Evolutionary conservation across 2,329 filamentous ascomycete species (phyloP).

Genomic region (Fusarium graminum): DNA sequence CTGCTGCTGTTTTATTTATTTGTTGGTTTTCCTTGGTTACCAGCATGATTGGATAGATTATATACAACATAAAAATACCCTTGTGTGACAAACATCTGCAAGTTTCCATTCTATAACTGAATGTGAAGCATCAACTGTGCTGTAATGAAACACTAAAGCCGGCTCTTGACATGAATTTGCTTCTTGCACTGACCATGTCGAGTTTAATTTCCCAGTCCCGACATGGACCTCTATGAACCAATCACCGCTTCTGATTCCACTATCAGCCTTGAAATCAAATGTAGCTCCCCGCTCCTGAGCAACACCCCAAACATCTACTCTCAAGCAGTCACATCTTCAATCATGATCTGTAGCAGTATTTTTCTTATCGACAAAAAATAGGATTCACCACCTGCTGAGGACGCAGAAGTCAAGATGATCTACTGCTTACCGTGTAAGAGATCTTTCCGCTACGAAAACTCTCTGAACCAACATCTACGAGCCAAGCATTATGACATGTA

Average conservation of each 20-base stretch:
- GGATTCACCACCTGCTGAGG: background rate
- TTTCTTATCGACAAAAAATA: background rate
- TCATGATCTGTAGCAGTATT: background rate
- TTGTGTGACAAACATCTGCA: background rate
- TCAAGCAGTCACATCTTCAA: background rate
- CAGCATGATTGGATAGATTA: background rate
- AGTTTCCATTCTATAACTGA: background rate
- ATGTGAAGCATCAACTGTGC: background rate
- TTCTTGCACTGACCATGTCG: background rate
- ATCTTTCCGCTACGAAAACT: slow-evolving; percentile 1
- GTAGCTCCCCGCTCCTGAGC: no score
- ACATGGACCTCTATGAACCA: background rate
- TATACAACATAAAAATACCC: background rate
- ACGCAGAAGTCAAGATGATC: slow-evolving; percentile 1
- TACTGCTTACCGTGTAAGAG: slow-evolving; percentile 13
- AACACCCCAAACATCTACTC: no score
- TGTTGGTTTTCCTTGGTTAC: background rate
- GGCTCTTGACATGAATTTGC: background rate
- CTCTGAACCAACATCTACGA: slow-evolving; percentile 9
- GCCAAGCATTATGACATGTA: slow-evolving; percentile 13
- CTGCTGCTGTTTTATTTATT: background rate
- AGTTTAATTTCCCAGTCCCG: background rate
- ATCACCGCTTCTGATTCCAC: background rate
- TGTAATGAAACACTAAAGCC: no score
- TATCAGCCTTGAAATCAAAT: background rate